Conservation (phyloP, 768 basidiomycete genomes). For the Trametes punicea region DNA sequence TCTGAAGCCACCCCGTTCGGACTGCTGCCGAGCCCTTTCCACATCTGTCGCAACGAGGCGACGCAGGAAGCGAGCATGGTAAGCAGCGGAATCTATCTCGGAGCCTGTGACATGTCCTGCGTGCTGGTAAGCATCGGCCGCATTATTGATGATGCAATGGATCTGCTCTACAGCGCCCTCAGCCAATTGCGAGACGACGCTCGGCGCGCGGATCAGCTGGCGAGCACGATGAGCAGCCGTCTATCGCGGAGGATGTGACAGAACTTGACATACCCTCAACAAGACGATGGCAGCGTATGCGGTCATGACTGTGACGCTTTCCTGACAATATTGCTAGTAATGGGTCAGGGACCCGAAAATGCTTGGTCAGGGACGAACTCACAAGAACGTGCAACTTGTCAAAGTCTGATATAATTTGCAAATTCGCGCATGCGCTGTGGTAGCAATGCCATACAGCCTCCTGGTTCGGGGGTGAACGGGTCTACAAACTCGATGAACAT, state of each 20-base stretch:
- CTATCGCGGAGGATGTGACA: background rate
- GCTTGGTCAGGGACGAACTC: background rate
- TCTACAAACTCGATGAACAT: background rate
- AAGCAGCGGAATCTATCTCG: conserved; percentile 63
- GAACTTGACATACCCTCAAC: conserved; percentile 50
- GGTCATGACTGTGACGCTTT: conserved; percentile 81
- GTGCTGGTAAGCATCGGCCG: conserved; percentile 76
- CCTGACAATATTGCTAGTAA: conserved; percentile 75
- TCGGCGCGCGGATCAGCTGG: conserved; percentile 68
- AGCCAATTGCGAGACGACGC: conserved; percentile 52
- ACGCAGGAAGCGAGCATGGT: conserved; percentile 77
- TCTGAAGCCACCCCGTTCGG: background rate
- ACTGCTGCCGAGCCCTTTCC: conserved; percentile 45
- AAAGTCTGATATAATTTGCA: conserved; percentile 75
- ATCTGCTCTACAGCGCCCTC: conserved; percentile 64
- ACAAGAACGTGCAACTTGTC: conserved; percentile 66
- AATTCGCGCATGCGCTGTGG: conserved; percentile 65
- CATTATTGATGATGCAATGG: conserved; percentile 58
- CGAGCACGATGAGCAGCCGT: background rate
- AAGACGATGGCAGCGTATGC: conserved; percentile 83
- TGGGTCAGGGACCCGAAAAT: conserved; percentile 9
- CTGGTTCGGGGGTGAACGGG: conserved; percentile 36
- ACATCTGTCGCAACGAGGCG: conserved; percentile 63
- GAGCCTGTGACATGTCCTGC: conserved; percentile 55
- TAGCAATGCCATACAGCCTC: conserved; percentile 72